phyloP scores from a whole-genome alignment of 441 rosid genomes.

The Erodium moschatum region DNA sequence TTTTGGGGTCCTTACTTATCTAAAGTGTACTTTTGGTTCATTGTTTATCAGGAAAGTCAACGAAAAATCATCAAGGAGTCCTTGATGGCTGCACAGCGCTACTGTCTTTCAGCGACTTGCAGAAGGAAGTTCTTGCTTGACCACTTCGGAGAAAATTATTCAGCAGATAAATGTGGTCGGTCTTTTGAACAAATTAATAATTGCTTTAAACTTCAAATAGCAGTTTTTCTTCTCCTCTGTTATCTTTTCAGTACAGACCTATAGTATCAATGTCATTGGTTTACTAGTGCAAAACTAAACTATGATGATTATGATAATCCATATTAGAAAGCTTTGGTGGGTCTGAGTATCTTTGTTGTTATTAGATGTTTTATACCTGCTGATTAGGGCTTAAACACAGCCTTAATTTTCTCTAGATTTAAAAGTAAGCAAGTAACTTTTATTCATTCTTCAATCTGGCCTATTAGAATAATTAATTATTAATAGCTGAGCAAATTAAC shows the following conservation, averaged over 20 bases:
- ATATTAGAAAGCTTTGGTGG: not conserved
- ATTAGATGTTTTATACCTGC: not conserved
- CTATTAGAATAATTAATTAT: not conserved
- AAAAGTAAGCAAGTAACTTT: not conserved
- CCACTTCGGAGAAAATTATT: conserved; percentile 35
- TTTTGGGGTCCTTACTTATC: not conserved
- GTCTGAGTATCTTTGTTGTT: not conserved
- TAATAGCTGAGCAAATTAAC: not conserved
- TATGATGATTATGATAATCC: too few species aligned
- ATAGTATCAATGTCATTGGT: not conserved
- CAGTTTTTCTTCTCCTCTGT: not conserved
- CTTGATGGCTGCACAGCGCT: conserved; percentile 34
- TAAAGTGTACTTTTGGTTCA: conserved; percentile 11
- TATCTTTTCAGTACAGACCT: not conserved
- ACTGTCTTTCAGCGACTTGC: conserved; percentile 34
- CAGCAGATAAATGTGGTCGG: conserved; percentile 39
- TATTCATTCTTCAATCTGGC: not conserved
- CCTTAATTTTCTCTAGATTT: not conserved
- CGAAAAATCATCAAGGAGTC: conserved; percentile 37
- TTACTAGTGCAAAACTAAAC: not conserved
- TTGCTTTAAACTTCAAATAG: not conserved
- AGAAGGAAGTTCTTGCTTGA: conserved; percentile 46
- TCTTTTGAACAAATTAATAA: conserved; percentile 5
- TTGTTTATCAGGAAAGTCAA: conserved; percentile 32
- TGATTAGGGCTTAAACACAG: not conserved